A percentile compares a stretch with the other conserved stretches of the same genome.
Conservation (phyloP, 2,329 filamentous ascomycete species). For the Ilyonectria destructans region DNA sequence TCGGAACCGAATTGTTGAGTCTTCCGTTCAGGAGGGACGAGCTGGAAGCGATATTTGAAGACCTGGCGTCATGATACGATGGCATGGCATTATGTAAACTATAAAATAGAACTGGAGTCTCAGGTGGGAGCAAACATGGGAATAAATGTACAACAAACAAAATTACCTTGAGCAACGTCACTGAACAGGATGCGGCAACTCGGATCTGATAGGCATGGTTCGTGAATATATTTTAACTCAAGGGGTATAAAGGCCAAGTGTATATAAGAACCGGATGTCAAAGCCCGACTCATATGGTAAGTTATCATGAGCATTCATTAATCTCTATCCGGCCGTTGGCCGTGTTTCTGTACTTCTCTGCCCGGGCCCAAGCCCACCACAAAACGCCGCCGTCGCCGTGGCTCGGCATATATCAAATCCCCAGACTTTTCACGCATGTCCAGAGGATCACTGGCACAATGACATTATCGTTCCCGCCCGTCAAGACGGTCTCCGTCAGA, state of each 20-base stretch:
- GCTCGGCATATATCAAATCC: constrained; percentile 60
- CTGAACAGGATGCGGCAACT: background rate
- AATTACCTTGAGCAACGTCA: no score
- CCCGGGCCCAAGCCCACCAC: constrained; percentile 5
- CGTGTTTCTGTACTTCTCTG: constrained; percentile 30
- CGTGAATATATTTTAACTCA: constrained; percentile 6
- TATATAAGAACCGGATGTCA: constrained; percentile 10
- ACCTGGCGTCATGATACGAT: constrained; percentile 61
- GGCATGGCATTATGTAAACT: constrained; percentile 19
- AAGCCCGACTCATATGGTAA: constrained; percentile 11
- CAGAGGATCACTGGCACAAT: constrained; percentile 94
- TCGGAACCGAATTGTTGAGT: constrained; percentile 88
- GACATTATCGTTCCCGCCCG: constrained; percentile 98
- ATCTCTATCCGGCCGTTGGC: constrained; percentile 38
- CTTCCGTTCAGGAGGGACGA: constrained; percentile 92
- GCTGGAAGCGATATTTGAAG: constrained; percentile 90
- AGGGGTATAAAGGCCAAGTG: constrained; percentile 3
- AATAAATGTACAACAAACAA: background rate
- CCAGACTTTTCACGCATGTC: constrained; percentile 88
- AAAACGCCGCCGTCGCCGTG: constrained; percentile 33
- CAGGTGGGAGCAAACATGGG: background rate
- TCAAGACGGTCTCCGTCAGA: constrained; percentile 94
- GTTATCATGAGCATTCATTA: constrained; percentile 45
- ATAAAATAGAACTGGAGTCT: constrained; percentile 7
- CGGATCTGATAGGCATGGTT: background rate